A percentile compares a stretch with the other conserved stretches of the same genome.
Conservation (phyloP, 108 stramenopile genomes). For the Phaeodactylum tricornutum region DNA sequence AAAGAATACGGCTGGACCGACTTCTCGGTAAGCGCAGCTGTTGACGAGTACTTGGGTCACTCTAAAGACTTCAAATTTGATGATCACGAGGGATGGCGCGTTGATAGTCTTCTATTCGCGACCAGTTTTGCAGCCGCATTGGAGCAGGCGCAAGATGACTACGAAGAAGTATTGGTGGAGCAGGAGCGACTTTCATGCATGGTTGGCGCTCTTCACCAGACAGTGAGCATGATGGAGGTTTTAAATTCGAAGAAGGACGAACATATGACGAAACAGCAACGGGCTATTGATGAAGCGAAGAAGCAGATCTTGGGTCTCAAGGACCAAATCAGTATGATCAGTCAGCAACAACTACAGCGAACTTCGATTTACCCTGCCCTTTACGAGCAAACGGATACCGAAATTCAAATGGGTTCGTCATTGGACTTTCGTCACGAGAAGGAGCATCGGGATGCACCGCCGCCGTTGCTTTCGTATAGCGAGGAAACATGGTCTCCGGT, state of each 20-base stretch:
- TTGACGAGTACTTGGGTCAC: conserved; percentile 28
- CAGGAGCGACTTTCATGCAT: conserved; percentile 3
- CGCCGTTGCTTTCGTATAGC: too few relatives aligned
- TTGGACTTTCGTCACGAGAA: too few relatives aligned
- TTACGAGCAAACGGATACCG: too few relatives aligned
- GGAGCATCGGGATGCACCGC: too few relatives aligned
- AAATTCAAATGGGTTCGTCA: too few relatives aligned
- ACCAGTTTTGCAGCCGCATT: conserved; percentile 32
- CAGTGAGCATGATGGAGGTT: background rate
- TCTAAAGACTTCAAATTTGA: background rate
- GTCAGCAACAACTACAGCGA: too few relatives aligned
- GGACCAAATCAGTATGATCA: too few relatives aligned
- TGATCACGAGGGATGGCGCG: conserved; percentile 6
- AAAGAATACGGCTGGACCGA: conserved; percentile 38
- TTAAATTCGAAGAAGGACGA: conserved; percentile 4
- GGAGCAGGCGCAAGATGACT: conserved; percentile 30
- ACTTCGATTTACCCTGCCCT: too few relatives aligned
- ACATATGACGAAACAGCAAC: conserved; percentile 2
- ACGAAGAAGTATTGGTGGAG: conserved; percentile 2
- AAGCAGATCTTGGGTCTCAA: too few relatives aligned
- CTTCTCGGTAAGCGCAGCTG: conserved; percentile 22
- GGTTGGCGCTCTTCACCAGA: conserved; percentile 1
- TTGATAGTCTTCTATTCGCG: conserved; percentile 33
- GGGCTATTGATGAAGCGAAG: background rate
- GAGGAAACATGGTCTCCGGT: too few relatives aligned